Conservation (phyloP, 768 basidiomycete genomes). For the Xerocomellus chrysenteron region DNA sequence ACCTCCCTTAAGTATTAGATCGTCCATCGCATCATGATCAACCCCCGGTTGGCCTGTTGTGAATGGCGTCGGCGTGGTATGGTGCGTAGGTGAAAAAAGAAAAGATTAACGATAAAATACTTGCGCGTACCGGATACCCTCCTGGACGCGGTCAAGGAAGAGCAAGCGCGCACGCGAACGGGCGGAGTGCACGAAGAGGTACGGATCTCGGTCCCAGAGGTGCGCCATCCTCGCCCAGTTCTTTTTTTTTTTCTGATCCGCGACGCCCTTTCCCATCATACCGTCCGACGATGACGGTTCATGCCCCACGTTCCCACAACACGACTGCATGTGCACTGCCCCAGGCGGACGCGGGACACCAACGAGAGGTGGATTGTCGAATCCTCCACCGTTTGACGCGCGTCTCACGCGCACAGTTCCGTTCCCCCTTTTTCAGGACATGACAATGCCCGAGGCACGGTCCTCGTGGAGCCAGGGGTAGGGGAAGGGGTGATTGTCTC, state of each 20-base stretch:
- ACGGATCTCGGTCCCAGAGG: conserved; percentile 48
- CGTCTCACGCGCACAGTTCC: background rate
- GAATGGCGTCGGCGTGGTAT: too few species aligned
- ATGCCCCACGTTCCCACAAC: background rate
- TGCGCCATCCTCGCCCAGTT: conserved; percentile 16
- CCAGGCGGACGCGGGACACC: conserved; percentile 33
- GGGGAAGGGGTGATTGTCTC: conserved; percentile 28
- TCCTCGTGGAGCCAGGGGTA: conserved; percentile 30
- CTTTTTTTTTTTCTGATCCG: too few species aligned
- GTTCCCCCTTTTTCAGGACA: conserved; percentile 20
- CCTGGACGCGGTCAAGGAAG: conserved; percentile 89
- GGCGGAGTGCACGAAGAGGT: conserved; percentile 51
- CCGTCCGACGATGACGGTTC: background rate
- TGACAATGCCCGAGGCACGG: conserved; percentile 27
- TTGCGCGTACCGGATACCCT: conserved; percentile 90
- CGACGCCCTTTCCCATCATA: too few species aligned
- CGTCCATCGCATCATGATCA: background rate
- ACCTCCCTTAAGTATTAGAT: too few species aligned
- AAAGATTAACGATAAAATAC: conserved; percentile 98
- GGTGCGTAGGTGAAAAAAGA: too few species aligned
- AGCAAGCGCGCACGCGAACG: conserved; percentile 82
- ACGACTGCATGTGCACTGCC: background rate
- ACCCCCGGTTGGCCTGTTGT: too few species aligned
- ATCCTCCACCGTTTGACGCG: background rate
- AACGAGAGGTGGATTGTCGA: conserved; percentile 35